Evolutionary conservation across 2,329 filamentous ascomycete species (phyloP), one percentile per base, ranked within the genome.

Genomic region (Fusarium nanum): DNA sequence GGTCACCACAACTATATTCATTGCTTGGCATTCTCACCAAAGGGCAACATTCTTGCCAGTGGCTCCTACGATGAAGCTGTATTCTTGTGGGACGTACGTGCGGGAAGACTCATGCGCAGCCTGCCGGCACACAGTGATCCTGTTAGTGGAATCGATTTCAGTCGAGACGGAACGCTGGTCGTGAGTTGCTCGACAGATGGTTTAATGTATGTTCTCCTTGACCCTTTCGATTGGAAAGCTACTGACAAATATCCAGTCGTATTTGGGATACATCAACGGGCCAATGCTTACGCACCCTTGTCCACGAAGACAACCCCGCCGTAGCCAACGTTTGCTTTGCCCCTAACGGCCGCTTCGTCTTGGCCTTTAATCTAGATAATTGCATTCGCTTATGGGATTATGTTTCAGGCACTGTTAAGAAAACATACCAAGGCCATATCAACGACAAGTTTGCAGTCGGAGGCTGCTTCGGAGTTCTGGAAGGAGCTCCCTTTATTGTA

Each of bases 1-100:
- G 95, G 96, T 4, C 96, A 99, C 76, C 94, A 98, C 80, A 98
- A 97, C 81, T 98, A 98, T 80, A 91, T 99, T 32, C 97, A 97
- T 81, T 93, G 92, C 53, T 85, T 99, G 34, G 94, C 94, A 8
- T 98, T 98, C 80, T 95, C 93, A n/a, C 96, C 96, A 3, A 98
- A 98, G 79, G 96, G 96, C 25, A 99, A 99, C 77, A 97, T 98
- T 77, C 87, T 99, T 34, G 96, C 94, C 18, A 97, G 93, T 71
- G 96, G 96, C 14, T 97, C 93, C 70, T 98, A 98, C 81, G 96
- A 99, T 73, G 96, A 99, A 83, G 96, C 96, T 7, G 93, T 99
- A 0, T 98, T 97, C 71, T 82, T 99, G 7, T 99, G 96, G 96
- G 96, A 99, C 79, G 93, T 98, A 16, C 88, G 96, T 16, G 93